Conservation (phyloP, 495 filamentous ascomycete genomes). For the Chlorociboria aeruginascens region DNA sequence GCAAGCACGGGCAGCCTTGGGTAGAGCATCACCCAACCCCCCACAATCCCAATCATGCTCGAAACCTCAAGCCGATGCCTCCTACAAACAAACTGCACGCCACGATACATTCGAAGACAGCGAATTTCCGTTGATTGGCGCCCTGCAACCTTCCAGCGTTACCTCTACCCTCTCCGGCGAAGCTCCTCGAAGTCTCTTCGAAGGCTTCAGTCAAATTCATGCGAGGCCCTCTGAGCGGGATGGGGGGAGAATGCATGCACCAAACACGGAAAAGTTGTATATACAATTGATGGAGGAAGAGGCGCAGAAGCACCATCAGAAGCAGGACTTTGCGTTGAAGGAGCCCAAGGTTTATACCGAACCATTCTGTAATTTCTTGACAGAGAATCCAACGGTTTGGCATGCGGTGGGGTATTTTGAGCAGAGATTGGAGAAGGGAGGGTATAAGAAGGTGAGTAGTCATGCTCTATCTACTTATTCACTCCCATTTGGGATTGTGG, state of each 20-base stretch:
- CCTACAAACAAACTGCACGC: too few species aligned
- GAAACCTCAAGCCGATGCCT: too few species aligned
- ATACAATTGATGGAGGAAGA: not conserved
- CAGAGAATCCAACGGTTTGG: slow-evolving; percentile 82
- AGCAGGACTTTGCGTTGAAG: slow-evolving; percentile 3
- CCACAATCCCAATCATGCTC: too few species aligned
- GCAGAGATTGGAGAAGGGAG: slow-evolving; percentile 52
- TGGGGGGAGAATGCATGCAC: not conserved
- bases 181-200: slow-evolving; percentile 1
- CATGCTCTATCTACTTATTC: not conserved
- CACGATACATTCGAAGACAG: too few species aligned
- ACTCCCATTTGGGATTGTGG: not conserved
- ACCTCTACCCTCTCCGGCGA: too few species aligned
- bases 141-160: too few species aligned
- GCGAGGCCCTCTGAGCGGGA: too few species aligned
- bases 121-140: too few species aligned
- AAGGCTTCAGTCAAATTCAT: slow-evolving; percentile 8
- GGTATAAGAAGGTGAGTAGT: slow-evolving; percentile 49
- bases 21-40: too few species aligned
- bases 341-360: slow-evolving; percentile 56
- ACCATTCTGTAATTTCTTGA: slow-evolving; percentile 82
- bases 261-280: not conserved
- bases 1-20: too few species aligned
- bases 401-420: slow-evolving; percentile 72
- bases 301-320: slow-evolving; percentile 1